Conservation (phyloP, 2,329 filamentous ascomycete species). For the Xylaria digitata region DNA sequence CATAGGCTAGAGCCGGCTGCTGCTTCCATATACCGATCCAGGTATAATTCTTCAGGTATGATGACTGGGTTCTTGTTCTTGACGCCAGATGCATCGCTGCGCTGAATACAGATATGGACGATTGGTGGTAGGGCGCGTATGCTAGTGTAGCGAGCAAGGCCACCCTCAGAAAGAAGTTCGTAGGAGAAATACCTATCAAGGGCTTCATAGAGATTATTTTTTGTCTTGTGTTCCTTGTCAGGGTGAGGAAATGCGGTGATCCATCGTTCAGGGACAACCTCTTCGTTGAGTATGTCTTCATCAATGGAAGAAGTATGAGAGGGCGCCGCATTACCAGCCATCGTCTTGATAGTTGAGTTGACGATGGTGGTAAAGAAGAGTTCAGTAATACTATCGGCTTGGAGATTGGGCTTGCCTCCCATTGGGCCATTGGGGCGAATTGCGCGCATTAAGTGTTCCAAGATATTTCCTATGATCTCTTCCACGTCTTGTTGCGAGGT, state of each 20-base stretch:
- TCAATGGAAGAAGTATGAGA: slow-evolving; percentile 47
- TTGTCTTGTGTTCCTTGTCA: slow-evolving; percentile 56
- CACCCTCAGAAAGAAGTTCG: slow-evolving; percentile 76
- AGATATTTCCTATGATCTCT: slow-evolving; percentile 92
- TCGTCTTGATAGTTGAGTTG: slow-evolving; percentile 67
- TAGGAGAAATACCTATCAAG: slow-evolving; percentile 88
- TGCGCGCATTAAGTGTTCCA: slow-evolving; percentile 90
- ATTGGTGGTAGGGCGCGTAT: slow-evolving; percentile 84
- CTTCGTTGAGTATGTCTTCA: slow-evolving; percentile 60
- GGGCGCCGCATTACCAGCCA: slow-evolving; percentile 39
- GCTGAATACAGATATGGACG: slow-evolving; percentile 88
- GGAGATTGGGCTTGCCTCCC: slow-evolving; percentile 72
- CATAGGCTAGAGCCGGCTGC: slow-evolving; percentile 70
- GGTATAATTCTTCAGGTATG: slow-evolving; percentile 83
- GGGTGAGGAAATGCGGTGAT: slow-evolving; percentile 68
- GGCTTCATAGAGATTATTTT: slow-evolving; percentile 79
- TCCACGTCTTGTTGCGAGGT: slow-evolving; percentile 92
- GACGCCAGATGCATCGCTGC: slow-evolving; percentile 76
- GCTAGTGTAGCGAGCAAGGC: slow-evolving; percentile 72
- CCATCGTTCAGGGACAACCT: slow-evolving; percentile 71
- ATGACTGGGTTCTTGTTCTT: slow-evolving; percentile 83
- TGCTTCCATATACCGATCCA: slow-evolving; percentile 88
- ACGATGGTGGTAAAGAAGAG: slow-evolving; percentile 72
- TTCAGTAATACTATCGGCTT: slow-evolving; percentile 82
- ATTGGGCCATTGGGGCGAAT: slow-evolving; percentile 77